phyloP scores from a whole-genome alignment of 106 monocot species.

The Dioscorea dumetorum region DNA sequence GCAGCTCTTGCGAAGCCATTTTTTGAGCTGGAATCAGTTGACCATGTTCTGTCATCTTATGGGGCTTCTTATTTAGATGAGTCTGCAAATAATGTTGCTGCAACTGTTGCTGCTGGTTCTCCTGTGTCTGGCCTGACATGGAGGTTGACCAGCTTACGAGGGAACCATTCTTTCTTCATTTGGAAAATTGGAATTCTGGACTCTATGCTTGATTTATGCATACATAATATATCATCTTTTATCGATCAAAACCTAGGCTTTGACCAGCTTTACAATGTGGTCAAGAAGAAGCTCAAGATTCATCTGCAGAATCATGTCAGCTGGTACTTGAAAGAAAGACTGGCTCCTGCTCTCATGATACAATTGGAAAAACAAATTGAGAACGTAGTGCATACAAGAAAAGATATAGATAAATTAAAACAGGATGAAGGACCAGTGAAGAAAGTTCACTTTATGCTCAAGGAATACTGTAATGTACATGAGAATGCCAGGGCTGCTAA shows the following conservation, averaged over 20 bases:
- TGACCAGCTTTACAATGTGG: constrained; percentile 53
- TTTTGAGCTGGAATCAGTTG: constrained; percentile 63
- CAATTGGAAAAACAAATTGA: constrained; percentile 51
- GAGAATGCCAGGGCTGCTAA: constrained; percentile 75
- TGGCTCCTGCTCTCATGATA: constrained; percentile 53
- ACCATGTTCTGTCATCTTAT: constrained; percentile 44
- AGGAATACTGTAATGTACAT: constrained; percentile 87
- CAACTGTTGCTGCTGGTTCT: constrained; percentile 27
- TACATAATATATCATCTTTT: constrained; percentile 79
- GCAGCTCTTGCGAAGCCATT: constrained; percentile 62
- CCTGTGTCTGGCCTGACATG: constrained; percentile 49
- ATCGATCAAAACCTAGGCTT: constrained; percentile 62
- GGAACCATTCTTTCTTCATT: constrained; percentile 70
- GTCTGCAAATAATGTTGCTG: constrained; percentile 19
- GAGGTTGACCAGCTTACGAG: constrained; percentile 45
- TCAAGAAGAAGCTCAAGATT: constrained; percentile 65
- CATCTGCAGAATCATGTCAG: constrained; percentile 48
- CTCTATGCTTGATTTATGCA: constrained; percentile 66
- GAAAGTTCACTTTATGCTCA: constrained; percentile 65
- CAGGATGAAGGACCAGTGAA: constrained; percentile 37
- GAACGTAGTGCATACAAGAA: constrained; percentile 27
- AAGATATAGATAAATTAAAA: constrained; percentile 37
- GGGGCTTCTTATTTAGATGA: constrained; percentile 19
- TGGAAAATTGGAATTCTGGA: constrained; percentile 87
- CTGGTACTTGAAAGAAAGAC: constrained; percentile 63